Base-by-base conservation (phyloP, 1,284 basidiomycete genomes). In the Caloboletus inedulis region DNA sequence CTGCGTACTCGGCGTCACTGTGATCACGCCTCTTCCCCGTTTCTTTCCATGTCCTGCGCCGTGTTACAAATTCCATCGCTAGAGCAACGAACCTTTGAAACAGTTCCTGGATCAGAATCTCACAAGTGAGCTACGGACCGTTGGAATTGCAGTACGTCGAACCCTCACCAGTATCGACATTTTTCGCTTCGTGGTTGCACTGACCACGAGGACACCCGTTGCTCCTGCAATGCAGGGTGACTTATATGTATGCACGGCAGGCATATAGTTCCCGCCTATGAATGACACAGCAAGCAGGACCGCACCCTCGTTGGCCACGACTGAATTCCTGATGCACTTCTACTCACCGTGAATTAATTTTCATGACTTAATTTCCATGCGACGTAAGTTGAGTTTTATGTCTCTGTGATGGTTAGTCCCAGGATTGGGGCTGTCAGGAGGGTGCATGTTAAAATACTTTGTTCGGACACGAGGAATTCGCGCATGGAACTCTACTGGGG, bases 131-230 rank as follows among this genome's bases (percentile, higher is more conserved):
- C 41, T 42, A 55, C 45, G 33, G 42, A 21, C 43, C 37, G 14
- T 48, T 46, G 45, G 39, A 34, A 45, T 50, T 42, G 14, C 48
- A 53, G 41, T 56, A 49, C 30, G 41, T 59, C 40, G 49, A 61
- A 44, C 43, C 45, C 64, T 66, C 48, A 66, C 64, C 64, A 68
- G 50, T 54, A 66, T 59, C 30, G 64, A 48, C 67, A 66, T 66
- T 33, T 50, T 55, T 59, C 33, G 43, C 49, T 64, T 57, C 56
- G 57, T 52, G 54, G 49, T 60, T 61, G 56, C 35, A 48, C 52
- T 53, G 34, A 51, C 65, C 67, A 69, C 65, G 63, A 64, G 63
- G 62, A 53, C 45, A 29, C 43, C 34, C 29, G 35, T 56, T 52
- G 19, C 41, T 44, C 49, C 13, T 55, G 43, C 60, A 49, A 47